Evolutionary conservation across 2,329 filamentous ascomycete genomes (phyloP), one percentile per base, ranked within the genome.

Genomic region (Fusarium udum): DNA sequence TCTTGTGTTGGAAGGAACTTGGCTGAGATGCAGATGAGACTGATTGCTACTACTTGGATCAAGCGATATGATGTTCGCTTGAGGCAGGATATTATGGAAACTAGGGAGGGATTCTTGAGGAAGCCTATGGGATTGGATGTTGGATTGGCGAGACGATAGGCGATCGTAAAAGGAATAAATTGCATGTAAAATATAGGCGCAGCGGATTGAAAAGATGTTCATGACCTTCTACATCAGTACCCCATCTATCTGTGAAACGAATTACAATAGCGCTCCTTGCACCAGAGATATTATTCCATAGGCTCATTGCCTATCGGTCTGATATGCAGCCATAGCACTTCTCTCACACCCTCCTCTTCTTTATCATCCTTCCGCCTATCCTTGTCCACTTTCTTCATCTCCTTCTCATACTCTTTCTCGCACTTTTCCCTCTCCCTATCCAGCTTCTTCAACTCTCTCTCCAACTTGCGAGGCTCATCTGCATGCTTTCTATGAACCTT

Each of bases 1-100:
- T 87, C 91, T 4, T 94, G 92, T 67, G 92, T 96, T 1, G 94
- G 94, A 0, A 83, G 93, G 28, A 96, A 97, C 67, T 89, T 97
- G 22, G 94, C 94, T 0, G 93, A 96, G 85, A 95, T 97, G 93
- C 94, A 97, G 82, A 85, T 97, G 84, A 91, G 92, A 76, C 85
- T 95, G 48, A 95, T 96, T 69, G 89, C 91, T 9, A 87, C 87
- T 1, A 94, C 93, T 59, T 93, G 87, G 89, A 85, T 83, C 14
- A 83, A 84, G 66, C 79, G 87, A 76, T 90, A 89, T 63, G 78
- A 84, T 16, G 86, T 89, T 1, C 78, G 80, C 9, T 66, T 88
- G 48, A 70, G 83, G 36, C 91, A 93, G 76, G 87, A 90, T 0
- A 83, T 85, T 18, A 89, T 96, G 90, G 87, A 94, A 80, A 95